Evolutionary conservation across 2,329 filamentous ascomycete species (phyloP).

Genomic region (Venturia aucupariae): DNA sequence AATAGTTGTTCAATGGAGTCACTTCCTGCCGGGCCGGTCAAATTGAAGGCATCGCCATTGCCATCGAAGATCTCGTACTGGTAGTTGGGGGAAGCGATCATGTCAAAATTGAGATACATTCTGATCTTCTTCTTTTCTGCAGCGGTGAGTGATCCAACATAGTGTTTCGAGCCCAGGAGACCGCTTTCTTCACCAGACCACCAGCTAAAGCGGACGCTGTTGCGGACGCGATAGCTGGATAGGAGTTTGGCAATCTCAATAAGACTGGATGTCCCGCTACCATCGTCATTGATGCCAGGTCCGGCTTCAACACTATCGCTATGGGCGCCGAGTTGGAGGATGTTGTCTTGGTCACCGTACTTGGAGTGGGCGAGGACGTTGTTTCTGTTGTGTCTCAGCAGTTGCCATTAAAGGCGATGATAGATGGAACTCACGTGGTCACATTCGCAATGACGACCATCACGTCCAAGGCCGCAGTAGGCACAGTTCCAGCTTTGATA

Average conservation of each 20-base stretch:
- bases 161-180: conserved; percentile 27
- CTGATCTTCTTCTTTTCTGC: conserved; percentile 26
- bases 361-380: conserved; percentile 31
- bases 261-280: conserved; percentile 28
- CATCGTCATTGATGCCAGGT: conserved; percentile 34
- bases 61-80: conserved; percentile 29
- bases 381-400: conserved; percentile 8
- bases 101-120: conserved; percentile 34
- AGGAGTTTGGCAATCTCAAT: conserved; percentile 29
- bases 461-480: conserved; percentile 33
- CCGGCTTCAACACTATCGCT: conserved; percentile 29
- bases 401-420: not conserved
- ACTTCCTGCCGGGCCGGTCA: conserved; percentile 25
- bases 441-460: conserved; percentile 31
- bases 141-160: conserved; percentile 23
- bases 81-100: conserved; percentile 31
- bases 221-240: conserved; percentile 28
- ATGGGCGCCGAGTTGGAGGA: conserved; percentile 29
- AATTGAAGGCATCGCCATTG: conserved; percentile 26
- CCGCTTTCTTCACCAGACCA: conserved; percentile 31
- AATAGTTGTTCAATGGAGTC: conserved; percentile 26
- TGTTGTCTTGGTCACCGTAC: conserved; percentile 26
- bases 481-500: conserved; percentile 37
- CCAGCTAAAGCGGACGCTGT: conserved; percentile 31
- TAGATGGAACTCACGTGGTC: conserved; percentile 29